phyloP scores from a whole-genome alignment of 2,329 filamentous ascomycete genomes.

The Escovopsis weberi region DNA sequence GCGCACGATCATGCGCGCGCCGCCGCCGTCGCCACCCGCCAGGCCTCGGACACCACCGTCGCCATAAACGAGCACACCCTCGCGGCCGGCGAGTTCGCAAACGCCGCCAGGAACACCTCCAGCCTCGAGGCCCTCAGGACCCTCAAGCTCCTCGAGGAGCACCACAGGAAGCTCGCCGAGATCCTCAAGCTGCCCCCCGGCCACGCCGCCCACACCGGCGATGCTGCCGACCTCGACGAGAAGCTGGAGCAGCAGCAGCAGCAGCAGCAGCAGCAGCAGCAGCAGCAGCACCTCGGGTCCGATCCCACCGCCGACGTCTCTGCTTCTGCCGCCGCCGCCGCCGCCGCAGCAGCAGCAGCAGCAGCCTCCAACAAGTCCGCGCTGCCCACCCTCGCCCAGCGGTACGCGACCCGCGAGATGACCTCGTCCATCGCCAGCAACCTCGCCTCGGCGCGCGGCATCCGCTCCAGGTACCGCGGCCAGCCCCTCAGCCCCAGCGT shows the following conservation, averaged over 20 bases:
- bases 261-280: too few species aligned
- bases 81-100: constrained; percentile 78
- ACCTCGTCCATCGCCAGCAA: constrained; percentile 81
- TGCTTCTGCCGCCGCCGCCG: not conserved
- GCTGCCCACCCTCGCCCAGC: constrained; percentile 21
- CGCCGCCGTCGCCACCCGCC: constrained; percentile 63
- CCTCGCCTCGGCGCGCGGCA: constrained; percentile 71
- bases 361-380: constrained; percentile 13
- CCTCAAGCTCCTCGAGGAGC: constrained; percentile 69
- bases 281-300: too few species aligned
- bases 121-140: constrained; percentile 66
- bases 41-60: constrained; percentile 60
- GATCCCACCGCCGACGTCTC: not conserved
- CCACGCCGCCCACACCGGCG: constrained; percentile 19
- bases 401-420: constrained; percentile 49
- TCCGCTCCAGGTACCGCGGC: constrained; percentile 48
- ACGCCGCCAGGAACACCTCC: constrained; percentile 58
- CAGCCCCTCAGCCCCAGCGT: constrained; percentile 58
- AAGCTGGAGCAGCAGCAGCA: constrained; percentile 9
- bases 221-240: constrained; percentile 13
- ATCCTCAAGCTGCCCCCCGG: constrained; percentile 57
- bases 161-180: constrained; percentile 72
- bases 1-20: constrained; percentile 83
- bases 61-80: constrained; percentile 79
- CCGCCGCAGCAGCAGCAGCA: constrained; percentile 5